Evolutionary conservation across 495 filamentous ascomycete genomes (phyloP), one percentile per base, ranked within the genome.

Genomic region (Tirmania nivea): DNA sequence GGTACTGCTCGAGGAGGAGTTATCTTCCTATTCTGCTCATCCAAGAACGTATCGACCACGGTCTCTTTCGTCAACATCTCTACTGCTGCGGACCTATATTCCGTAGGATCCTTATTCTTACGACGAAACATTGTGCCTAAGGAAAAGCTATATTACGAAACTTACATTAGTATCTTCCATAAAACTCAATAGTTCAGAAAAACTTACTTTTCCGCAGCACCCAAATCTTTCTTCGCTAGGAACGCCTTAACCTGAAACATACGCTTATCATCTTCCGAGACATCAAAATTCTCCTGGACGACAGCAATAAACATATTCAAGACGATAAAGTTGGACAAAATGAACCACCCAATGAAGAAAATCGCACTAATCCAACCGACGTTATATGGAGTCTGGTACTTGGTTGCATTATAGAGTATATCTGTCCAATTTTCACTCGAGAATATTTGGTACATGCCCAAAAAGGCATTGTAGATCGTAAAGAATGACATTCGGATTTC

Each of bases 291-390:
- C 65, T 99, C 90, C 67, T 99, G 90, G 55, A 99, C 95, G 69
- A 99, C 90, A 69, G 90, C 90, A 83, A 99, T 99, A 69, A 99
- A 99, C 90, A 99, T 99, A 64, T 94, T 99, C 71, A 99, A 71
- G 48, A 96, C 76, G 69, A 99, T 94, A 64, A 96, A 95, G 62
- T 86, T 92, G 25, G 84, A 76, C 17, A 99, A 75, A 57, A 94
- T 88, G 65, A 94, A 95, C 90, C 90, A 99, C 55, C 86, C 69
- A 52, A 94, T 82, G 60, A 96, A 74, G 63, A 99, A 99, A 3
- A 83, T 75, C 37, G 92, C 89, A 11, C 84, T 86, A 49, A 95
- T 86, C 92, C 92, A 99, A n/a, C 81, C 75, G 8, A 84, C 88
- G 45, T 75, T 71, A 54, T 70, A 76, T 0, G 57, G 37, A 6